A percentile compares a stretch with the other conserved stretches of the same genome.
Evolutionary conservation across 805 yeast genomes (phyloP).

Genomic region (Saccharomycopsis synnaedendra): DNA sequence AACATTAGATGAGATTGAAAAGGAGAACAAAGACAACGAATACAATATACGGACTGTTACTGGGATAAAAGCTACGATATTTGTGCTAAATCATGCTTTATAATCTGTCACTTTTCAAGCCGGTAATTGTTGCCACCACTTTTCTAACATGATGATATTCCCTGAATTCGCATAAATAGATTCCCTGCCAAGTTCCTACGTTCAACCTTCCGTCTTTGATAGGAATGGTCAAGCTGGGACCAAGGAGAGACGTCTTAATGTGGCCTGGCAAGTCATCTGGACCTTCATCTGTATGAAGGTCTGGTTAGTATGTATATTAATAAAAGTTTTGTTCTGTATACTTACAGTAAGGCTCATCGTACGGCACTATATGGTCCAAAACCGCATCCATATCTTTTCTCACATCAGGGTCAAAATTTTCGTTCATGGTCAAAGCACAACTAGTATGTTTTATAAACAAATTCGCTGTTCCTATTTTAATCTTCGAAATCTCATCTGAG

Average conservation of each 20-base stretch:
- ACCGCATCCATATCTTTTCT: constrained; percentile 56
- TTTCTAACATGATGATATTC: constrained; percentile 49
- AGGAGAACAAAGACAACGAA: constrained; percentile 18
- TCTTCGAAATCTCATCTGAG: constrained; percentile 43
- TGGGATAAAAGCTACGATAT: not conserved
- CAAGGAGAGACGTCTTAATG: constrained; percentile 50
- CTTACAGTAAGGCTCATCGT: constrained; percentile 23
- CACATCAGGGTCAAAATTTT: constrained; percentile 74
- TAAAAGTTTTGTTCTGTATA: not conserved
- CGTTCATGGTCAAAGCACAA: constrained; percentile 67
- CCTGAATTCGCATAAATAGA: constrained; percentile 68
- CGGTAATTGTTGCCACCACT: constrained; percentile 66
- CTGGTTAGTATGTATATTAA: constrained; percentile 22
- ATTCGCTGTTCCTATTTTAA: constrained; percentile 52
- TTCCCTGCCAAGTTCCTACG: constrained; percentile 81
- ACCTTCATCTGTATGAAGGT: constrained; percentile 60
- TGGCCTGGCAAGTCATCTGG: constrained; percentile 84
- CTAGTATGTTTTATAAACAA: constrained; percentile 71
- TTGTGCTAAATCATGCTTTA: not conserved
- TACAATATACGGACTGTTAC: not conserved
- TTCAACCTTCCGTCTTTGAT: constrained; percentile 56
- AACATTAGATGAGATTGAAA: constrained; percentile 58
- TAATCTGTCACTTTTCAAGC: constrained; percentile 21
- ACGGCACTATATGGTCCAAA: constrained; percentile 59
- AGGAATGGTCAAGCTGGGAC: constrained; percentile 57